Conservation (phyloP, 345 rosid species). For the Gossypium herbaceum region DNA sequence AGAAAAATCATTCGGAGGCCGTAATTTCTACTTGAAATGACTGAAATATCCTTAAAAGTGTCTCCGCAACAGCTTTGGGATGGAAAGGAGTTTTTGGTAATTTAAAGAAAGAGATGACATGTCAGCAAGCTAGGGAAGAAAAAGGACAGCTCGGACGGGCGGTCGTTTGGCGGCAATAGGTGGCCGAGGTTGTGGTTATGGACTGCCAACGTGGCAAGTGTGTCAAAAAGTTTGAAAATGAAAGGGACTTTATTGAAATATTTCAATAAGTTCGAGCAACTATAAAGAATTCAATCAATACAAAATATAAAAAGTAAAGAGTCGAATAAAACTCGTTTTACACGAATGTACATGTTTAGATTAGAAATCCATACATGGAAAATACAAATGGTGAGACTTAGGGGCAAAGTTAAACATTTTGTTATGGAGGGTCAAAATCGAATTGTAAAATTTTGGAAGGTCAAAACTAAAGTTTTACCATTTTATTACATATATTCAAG, state of each 20-base stretch:
- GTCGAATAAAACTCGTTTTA: background rate
- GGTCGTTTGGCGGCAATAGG: conserved; percentile 18
- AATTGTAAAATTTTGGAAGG: no score
- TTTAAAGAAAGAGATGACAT: background rate
- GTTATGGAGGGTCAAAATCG: no score
- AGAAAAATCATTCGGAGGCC: conserved; percentile 34
- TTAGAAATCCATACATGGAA: no score
- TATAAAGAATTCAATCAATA: background rate
- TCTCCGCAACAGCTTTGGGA: background rate
- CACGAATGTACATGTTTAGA: no score
- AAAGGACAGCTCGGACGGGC: conserved; percentile 4
- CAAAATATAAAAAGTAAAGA: background rate
- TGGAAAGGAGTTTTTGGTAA: background rate
- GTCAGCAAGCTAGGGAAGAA: conserved; percentile 3
- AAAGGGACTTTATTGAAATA: background rate
- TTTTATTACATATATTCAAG: no score
- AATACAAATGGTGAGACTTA: no score
- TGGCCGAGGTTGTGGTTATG: conserved; percentile 6
- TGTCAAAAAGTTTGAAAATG: conserved; percentile 13
- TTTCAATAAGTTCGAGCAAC: background rate
- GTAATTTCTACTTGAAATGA: conserved; percentile 13
- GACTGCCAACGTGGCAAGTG: conserved; percentile 25
- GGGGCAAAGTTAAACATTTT: no score
- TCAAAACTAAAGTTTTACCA: no score
- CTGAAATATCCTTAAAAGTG: conserved; percentile 20